phyloP scores from a whole-genome alignment of 2,329 filamentous ascomycete species.

The Colletotrichum paranaense region DNA sequence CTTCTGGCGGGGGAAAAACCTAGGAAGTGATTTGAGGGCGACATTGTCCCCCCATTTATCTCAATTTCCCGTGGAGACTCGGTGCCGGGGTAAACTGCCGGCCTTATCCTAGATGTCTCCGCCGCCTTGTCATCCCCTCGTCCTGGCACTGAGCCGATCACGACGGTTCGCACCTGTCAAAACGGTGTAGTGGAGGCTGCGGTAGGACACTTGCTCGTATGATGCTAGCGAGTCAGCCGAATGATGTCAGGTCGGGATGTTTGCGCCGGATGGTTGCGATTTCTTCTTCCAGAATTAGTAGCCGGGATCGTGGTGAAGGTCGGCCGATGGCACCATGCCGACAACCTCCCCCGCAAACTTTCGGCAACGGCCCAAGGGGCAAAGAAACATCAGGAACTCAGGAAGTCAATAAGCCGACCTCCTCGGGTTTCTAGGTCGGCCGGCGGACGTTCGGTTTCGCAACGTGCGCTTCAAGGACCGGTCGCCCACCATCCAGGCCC shows the following conservation, averaged over 20 bases:
- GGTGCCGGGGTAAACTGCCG: slow-evolving; percentile 7
- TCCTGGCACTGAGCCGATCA: slow-evolving; percentile 17
- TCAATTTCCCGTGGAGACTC: slow-evolving; percentile 1
- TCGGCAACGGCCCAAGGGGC: background rate
- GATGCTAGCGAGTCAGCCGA: slow-evolving; percentile 29
- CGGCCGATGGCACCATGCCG: slow-evolving; percentile 8
- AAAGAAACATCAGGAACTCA: background rate
- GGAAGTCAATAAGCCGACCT: background rate
- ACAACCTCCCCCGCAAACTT: background rate
- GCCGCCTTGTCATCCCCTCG: slow-evolving; percentile 26
- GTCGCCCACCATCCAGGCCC: slow-evolving; percentile 2
- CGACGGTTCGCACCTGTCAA: slow-evolving; percentile 26
- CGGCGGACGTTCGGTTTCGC: background rate
- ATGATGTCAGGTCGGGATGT: slow-evolving; percentile 12
- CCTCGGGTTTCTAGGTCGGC: background rate
- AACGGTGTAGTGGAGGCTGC: slow-evolving; percentile 9
- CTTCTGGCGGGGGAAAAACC: slow-evolving; percentile 11
- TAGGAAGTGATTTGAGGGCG: background rate
- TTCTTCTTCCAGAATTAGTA: slow-evolving; percentile 2
- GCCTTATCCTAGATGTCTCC: slow-evolving; percentile 22
- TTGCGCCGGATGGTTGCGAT: background rate
- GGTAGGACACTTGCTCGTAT: slow-evolving; percentile 7
- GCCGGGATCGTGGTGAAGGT: slow-evolving; percentile 2
- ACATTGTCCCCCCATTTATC: slow-evolving; percentile 6
- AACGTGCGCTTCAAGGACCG: slow-evolving; percentile 2